Evolutionary conservation across 148 eudicot species (phyloP).

Genomic region (Pouteria glomerata): DNA sequence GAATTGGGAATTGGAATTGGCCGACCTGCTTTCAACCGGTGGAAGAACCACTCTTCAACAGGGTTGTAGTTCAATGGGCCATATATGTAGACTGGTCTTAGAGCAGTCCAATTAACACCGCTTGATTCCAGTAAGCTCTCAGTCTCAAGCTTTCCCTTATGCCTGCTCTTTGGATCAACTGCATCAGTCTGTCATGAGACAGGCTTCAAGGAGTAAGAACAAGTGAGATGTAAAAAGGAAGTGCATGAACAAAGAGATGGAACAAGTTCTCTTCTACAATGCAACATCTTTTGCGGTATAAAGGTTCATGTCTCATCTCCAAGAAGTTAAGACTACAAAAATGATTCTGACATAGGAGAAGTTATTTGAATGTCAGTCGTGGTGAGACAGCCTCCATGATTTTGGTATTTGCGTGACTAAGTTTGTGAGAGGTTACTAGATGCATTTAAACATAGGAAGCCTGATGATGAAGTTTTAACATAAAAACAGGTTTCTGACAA

Average conservation of each 20-base stretch:
- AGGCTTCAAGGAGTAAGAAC: neutral
- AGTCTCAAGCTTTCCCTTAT: slow-evolving; percentile 96
- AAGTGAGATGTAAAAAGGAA: neutral
- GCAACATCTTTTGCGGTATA: neutral
- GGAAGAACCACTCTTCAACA: slow-evolving; percentile 99
- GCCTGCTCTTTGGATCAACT: slow-evolving; percentile 98
- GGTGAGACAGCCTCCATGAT: too few species aligned
- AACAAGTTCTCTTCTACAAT: neutral
- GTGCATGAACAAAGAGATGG: neutral
- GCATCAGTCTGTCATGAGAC: slow-evolving; percentile 69
- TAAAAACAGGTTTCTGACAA: too few species aligned
- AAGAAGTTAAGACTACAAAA: neutral
- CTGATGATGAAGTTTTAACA: too few species aligned
- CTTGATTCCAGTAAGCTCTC: slow-evolving; percentile 59
- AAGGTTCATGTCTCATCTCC: neutral
- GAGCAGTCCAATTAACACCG: slow-evolving; percentile 77
- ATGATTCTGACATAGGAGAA: neutral
- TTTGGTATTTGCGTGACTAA: too few species aligned
- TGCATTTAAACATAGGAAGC: too few species aligned
- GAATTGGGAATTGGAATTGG: slow-evolving; percentile 93
- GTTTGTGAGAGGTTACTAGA: too few species aligned
- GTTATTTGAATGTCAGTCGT: neutral
- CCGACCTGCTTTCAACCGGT: slow-evolving; percentile 92
- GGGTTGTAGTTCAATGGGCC: slow-evolving; percentile 99
- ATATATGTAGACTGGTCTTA: slow-evolving; percentile 94